phyloP scores from a whole-genome alignment of 352 stramenopile species.

The Pythium aristosporum region DNA sequence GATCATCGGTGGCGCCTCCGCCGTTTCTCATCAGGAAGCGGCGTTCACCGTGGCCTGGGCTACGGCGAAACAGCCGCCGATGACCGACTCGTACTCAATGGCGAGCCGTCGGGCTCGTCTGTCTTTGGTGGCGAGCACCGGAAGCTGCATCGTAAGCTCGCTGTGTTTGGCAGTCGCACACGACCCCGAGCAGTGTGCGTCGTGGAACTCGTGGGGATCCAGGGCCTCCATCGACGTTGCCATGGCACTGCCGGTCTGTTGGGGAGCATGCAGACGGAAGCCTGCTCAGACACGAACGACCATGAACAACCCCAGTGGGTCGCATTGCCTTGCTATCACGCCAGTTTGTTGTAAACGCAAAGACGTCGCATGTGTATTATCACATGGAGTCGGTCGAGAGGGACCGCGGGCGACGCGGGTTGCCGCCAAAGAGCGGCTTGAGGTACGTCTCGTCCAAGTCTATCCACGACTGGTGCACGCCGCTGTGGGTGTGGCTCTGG shows the following conservation, averaged over 20 bases:
- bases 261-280: no score
- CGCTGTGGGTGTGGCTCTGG: slow-evolving; percentile 11
- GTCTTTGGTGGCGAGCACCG: not conserved
- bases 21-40: not conserved
- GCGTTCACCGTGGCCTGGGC: no score
- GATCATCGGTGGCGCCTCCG: not conserved
- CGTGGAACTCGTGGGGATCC: not conserved
- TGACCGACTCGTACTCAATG: not conserved
- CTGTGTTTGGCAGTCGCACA: not conserved
- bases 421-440: slow-evolving; percentile 31
- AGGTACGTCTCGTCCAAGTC: slow-evolving; percentile 30
- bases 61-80: not conserved
- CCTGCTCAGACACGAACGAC: no score
- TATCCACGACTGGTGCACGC: slow-evolving; percentile 25
- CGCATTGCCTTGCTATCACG: no score
- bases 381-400: slow-evolving; percentile 18
- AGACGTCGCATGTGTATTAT: not conserved
- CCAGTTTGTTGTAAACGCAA: not conserved
- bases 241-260: no score
- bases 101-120: not conserved
- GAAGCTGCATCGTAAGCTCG: not conserved
- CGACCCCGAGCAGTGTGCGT: not conserved
- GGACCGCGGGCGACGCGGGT: slow-evolving; percentile 13
- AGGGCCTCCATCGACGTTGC: not conserved
- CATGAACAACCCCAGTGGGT: no score